Conservation (phyloP, 257 asterid genomes). For the Penstemon eatonii region DNA sequence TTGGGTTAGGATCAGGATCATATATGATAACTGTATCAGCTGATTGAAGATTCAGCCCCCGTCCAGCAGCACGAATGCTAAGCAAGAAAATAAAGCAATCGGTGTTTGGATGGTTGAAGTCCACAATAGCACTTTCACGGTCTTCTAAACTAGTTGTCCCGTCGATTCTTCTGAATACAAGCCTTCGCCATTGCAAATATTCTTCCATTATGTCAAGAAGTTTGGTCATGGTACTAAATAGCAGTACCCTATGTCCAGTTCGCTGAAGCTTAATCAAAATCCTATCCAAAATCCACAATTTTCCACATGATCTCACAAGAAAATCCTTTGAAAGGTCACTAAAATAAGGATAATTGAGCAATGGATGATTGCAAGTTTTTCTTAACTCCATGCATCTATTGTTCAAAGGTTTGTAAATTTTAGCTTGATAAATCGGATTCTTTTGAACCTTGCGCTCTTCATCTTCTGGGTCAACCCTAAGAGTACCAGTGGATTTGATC, state of each 20-base stretch:
- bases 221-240: constrained; percentile 97
- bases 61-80: constrained; percentile 99
- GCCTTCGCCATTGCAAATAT: constrained; percentile 96
- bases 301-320: constrained; percentile 94
- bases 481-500: constrained; percentile 94
- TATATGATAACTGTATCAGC: constrained; percentile 98
- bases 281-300: constrained; percentile 92
- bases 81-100: constrained; percentile 97
- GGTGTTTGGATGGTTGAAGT: constrained; percentile 80
- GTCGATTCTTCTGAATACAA: constrained; percentile 88
- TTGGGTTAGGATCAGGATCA: constrained; percentile 99
- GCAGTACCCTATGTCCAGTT: constrained; percentile 93
- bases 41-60: constrained; percentile 95
- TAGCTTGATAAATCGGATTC: constrained; percentile 81
- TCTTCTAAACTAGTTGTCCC: constrained; percentile 98
- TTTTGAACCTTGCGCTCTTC: constrained; percentile 72
- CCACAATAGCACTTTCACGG: constrained; percentile 97
- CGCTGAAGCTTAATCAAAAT: constrained; percentile 87
- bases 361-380: constrained; percentile 93
- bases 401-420: constrained; percentile 65
- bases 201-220: constrained; percentile 97
- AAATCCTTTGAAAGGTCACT: constrained; percentile 88
- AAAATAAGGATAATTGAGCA: constrained; percentile 92
- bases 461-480: constrained; percentile 97
- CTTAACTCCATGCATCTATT: constrained; percentile 99